phyloP scores from a whole-genome alignment of 768 basidiomycete genomes.

The Gautieria morchelliformis region DNA sequence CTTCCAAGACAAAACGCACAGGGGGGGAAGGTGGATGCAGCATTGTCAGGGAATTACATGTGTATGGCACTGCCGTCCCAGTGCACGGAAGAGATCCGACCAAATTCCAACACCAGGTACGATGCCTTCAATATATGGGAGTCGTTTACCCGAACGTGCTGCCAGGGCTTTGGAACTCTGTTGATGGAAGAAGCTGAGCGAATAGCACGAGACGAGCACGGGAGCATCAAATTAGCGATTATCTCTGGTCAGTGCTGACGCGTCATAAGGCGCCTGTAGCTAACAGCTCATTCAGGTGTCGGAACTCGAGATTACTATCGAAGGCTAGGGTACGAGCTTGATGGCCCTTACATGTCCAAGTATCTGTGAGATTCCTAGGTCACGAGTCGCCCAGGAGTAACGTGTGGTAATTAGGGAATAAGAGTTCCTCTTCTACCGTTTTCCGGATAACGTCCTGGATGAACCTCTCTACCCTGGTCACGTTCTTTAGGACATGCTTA shows the following conservation, averaged over 20 bases:
- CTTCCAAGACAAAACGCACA: slow-evolving; percentile 37
- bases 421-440: slow-evolving; percentile 90
- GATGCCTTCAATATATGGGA: slow-evolving; percentile 5
- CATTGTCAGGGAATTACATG: slow-evolving; percentile 92
- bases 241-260: slow-evolving; percentile 63
- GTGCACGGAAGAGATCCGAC: slow-evolving; percentile 97
- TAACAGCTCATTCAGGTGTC: slow-evolving; percentile 45
- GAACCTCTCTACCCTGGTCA: slow-evolving; percentile 89
- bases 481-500: slow-evolving; percentile 93
- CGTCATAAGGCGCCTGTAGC: not conserved
- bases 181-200: slow-evolving; percentile 99
- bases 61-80: slow-evolving; percentile 96
- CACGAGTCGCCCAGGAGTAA: slow-evolving; percentile 13
- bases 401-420: slow-evolving; percentile 95
- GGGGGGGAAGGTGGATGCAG: slow-evolving; percentile 71
- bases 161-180: slow-evolving; percentile 87
- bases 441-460: slow-evolving; percentile 93
- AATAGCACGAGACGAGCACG: slow-evolving; percentile 95
- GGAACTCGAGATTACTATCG: slow-evolving; percentile 97
- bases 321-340: slow-evolving; percentile 85
- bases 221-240: slow-evolving; percentile 91
- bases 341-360: slow-evolving; percentile 99
- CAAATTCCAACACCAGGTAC: slow-evolving; percentile 91
- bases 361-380: slow-evolving; percentile 26
- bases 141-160: slow-evolving; percentile 10